These are phyloP conservation scores for Fusarium clavum DNA, from an alignment of 2,329 filamentous ascomycete species.

Conservation along the genomic window DNA sequence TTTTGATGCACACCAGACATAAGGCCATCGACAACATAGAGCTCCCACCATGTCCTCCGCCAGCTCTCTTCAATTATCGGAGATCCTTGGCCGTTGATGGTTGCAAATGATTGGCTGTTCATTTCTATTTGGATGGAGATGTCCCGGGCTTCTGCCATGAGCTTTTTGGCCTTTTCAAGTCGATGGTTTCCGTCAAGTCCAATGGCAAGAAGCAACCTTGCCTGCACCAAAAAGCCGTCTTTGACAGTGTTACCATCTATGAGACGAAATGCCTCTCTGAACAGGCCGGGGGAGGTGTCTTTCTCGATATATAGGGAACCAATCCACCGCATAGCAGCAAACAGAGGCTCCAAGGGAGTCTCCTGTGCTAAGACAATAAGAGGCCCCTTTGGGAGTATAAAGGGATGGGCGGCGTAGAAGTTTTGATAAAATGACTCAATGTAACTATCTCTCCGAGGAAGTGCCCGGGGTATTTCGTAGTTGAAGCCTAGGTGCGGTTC, in stretches of 20 bases:
- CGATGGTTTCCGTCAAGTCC: not conserved
- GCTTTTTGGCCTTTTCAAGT: not conserved
- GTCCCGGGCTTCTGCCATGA: not conserved
- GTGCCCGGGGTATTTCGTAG: not conserved
- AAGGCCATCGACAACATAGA: slow-evolving; percentile 10
- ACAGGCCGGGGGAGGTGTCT: not conserved
- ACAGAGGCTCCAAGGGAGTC: not conserved
- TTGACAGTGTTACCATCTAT: not conserved
- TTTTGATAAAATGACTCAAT: slow-evolving; percentile 5
- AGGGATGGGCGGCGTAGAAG: slow-evolving; percentile 1
- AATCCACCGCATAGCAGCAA: slow-evolving; percentile 12
- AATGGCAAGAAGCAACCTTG: not conserved
- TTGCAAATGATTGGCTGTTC: not conserved
- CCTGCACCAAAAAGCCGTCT: slow-evolving; percentile 1
- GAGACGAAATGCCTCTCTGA: not conserved
- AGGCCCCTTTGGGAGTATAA: not conserved
- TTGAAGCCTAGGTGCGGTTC: not conserved
- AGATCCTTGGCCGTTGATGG: not conserved
- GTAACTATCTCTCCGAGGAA: not conserved
- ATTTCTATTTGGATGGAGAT: not conserved
- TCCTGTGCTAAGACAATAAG: not conserved
- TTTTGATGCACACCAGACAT: slow-evolving; percentile 14
- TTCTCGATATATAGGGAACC: slow-evolving; percentile 2
- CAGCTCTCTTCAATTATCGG: slow-evolving; percentile 7
- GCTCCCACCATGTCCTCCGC: slow-evolving; percentile 19